phyloP scores from a whole-genome alignment of 352 stramenopile genomes.

The Phytopythium boreale region DNA sequence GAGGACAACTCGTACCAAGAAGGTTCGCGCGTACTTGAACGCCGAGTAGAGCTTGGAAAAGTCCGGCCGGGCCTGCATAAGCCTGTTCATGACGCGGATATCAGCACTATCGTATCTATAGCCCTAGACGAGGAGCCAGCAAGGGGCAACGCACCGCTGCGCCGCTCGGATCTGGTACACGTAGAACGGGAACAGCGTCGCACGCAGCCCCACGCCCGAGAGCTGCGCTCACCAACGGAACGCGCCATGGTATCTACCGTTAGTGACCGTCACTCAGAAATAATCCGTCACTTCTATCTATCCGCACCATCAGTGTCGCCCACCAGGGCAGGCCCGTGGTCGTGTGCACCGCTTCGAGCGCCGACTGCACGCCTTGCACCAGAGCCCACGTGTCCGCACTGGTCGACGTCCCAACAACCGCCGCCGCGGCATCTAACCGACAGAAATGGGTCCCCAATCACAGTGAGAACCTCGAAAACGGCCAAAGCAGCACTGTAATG shows the following conservation, averaged over 20 bases:
- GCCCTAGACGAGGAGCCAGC: background rate
- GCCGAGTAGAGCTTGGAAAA: slow-evolving; percentile 66
- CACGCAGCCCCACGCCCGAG: slow-evolving; percentile 63
- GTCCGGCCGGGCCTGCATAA: slow-evolving; percentile 53
- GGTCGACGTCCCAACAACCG: slow-evolving; percentile 15
- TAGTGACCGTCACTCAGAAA: background rate
- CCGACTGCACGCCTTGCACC: slow-evolving; percentile 56
- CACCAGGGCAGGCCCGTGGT: slow-evolving; percentile 75
- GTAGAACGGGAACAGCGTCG: slow-evolving; percentile 68
- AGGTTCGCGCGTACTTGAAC: slow-evolving; percentile 73
- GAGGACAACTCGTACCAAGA: slow-evolving; percentile 33
- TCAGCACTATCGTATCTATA: background rate
- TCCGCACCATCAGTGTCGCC: slow-evolving; percentile 53
- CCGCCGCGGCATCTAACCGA: slow-evolving; percentile 25
- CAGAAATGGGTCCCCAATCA: background rate
- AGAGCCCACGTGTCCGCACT: slow-evolving; percentile 39
- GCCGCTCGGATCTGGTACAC: slow-evolving; percentile 66
- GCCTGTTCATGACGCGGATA: slow-evolving; percentile 7
- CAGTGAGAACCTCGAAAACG: slow-evolving; percentile 1
- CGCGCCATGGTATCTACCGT: background rate
- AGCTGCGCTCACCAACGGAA: slow-evolving; percentile 15
- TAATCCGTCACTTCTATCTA: background rate
- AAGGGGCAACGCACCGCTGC: slow-evolving; percentile 33
- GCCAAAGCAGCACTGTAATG: background rate
- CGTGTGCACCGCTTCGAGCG: slow-evolving; percentile 59